Conservation (phyloP, 768 basidiomycete genomes). For the Pleurotus ostreatus region DNA sequence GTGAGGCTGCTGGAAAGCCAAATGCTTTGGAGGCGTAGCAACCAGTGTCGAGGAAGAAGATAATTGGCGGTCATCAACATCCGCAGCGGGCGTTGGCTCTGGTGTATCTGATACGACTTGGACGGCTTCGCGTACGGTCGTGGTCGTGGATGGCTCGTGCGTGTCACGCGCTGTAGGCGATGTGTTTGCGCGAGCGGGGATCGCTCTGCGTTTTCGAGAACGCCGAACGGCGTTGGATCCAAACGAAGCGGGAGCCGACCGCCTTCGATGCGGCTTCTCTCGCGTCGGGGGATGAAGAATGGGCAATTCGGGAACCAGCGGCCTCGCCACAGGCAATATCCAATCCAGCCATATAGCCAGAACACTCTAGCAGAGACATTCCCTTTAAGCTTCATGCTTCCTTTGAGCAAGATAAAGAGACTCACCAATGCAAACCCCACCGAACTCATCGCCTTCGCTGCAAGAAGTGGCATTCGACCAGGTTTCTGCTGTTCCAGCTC, state of each 20-base stretch:
- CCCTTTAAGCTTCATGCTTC: no score
- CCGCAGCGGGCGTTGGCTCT: not conserved
- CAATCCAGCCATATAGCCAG: constrained; percentile 34
- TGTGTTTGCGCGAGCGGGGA: not conserved
- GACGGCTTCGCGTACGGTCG: not conserved
- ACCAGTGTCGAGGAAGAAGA: not conserved
- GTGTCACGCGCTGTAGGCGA: not conserved
- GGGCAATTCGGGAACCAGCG: not conserved
- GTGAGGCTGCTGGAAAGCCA: not conserved
- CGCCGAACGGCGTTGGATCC: not conserved
- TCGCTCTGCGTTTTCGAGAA: not conserved
- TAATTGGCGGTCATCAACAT: not conserved
- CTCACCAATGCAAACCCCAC: constrained; percentile 36
- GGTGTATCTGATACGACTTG: not conserved
- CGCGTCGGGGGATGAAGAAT: not conserved
- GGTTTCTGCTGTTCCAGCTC: constrained; percentile 6
- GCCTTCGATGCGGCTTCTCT: not conserved
- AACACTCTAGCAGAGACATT: constrained; percentile 29
- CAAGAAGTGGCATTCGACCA: constrained; percentile 14
- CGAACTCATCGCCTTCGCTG: constrained; percentile 22
- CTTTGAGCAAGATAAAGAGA: not conserved
- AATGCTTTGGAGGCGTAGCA: not conserved
- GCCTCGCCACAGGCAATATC: constrained; percentile 1
- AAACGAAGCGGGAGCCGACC: constrained; percentile 2
- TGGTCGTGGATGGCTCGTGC: no score